Evolutionary conservation across 495 filamentous ascomycete genomes (phyloP), one percentile per base, ranked within the genome.

Genomic region (Xylaria cubensis): DNA sequence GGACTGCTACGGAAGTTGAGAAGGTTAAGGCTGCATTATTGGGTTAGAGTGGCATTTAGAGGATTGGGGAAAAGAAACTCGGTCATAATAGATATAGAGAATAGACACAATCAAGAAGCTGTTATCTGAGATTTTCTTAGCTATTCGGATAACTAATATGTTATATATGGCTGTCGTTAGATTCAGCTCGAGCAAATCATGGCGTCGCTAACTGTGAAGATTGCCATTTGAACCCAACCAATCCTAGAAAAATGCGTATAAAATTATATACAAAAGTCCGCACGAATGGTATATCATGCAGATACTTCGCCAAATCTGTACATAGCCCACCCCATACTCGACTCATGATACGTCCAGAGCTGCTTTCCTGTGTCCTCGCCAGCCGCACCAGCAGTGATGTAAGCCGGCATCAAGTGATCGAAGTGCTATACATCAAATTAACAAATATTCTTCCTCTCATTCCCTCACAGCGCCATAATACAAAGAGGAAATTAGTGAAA

Each of bases 371-470:
- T 67, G 78, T 94, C 92, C 10, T 87, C 85, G 0, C 87, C 89
- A 0, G 90, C 92, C 12, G 92, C 92, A 0, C 92, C 93, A 0
- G 91, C 91, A 4, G 87, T 90, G 74, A 97, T 84, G 79, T 92
- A 88, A 26, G 95, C 85, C 0, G 94, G 94, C 80, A 95, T 85
- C 64, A 97, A 75, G 82, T 97, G 94, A 50, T 97, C 93, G 76
- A 94, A 85, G 59, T 77, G 81, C 67, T 79, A 10, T 5, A 21
- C 8, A n/a, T 19, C 21, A 15, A 15, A 64, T 71, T 13, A 71
- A 59, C 19, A 64, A 53, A 15, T 17, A 4, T 0, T 4, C 46
- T 29, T 10, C 17, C 8, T n/a, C 3, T 12, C 12, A n/a, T 17
- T 9, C 17, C 8, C 4, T 29, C 13, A 7, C 0, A 17, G 7